Percentiles rank a stretch among this genome's conserved stretches.
Conservation (phyloP, 78 protist genomes). For the Chrysochromulina parva region DNA sequence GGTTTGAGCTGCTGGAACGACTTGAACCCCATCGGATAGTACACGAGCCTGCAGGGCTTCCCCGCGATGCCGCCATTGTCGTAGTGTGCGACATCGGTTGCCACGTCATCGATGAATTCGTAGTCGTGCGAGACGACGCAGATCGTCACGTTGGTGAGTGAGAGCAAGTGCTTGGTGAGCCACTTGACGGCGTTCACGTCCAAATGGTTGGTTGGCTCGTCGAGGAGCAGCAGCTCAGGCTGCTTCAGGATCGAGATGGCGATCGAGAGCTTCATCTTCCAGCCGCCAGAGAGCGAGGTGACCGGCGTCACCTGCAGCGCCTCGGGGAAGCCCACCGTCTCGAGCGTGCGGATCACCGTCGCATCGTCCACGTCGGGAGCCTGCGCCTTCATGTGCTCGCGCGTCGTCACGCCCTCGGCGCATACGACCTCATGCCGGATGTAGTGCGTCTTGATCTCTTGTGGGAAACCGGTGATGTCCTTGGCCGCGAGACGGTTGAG, state of each 20-base stretch:
- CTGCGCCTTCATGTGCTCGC: neutral
- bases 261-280: neutral
- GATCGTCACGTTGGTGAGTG: neutral
- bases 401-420: neutral
- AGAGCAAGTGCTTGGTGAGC: neutral
- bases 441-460: neutral
- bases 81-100: neutral
- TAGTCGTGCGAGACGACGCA: conserved; percentile 6
- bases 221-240: conserved; percentile 58
- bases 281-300: neutral
- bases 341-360: neutral
- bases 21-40: neutral
- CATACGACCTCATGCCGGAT: conserved; percentile 7
- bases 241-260: neutral
- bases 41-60: neutral
- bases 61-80: too few species aligned
- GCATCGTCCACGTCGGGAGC: neutral
- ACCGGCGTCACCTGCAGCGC: neutral
- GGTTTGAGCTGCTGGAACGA: neutral
- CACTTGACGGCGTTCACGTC: neutral
- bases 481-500: neutral
- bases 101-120: neutral
- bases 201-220: conserved; percentile 60
- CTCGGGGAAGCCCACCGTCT: neutral
- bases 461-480: neutral